Evolutionary conservation across 108 stramenopile species (phyloP).

Genomic region (Nannochloropsis oceanica): DNA sequence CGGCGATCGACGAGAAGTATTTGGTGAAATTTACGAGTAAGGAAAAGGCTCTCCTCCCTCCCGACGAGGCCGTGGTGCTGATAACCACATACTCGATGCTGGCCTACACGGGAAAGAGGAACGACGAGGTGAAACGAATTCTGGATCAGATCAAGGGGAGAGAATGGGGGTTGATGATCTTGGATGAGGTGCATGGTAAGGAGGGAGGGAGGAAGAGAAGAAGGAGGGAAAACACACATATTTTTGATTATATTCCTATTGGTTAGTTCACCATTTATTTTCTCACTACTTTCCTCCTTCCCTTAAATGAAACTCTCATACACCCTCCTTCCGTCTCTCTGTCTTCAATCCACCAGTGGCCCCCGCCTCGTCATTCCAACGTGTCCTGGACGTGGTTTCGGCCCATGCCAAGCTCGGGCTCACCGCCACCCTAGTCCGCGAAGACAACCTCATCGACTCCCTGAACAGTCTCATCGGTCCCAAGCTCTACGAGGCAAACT

Average conservation of each 20-base stretch:
- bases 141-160: conserved; percentile 69
- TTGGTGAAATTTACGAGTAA: conserved; percentile 81
- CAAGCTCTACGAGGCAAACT: conserved; percentile 99
- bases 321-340: neutral
- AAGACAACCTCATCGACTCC: conserved; percentile 92
- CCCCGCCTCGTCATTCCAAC: conserved; percentile 81
- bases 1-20: conserved; percentile 50
- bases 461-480: conserved; percentile 94
- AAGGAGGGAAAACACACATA: neutral
- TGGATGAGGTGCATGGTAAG: conserved; percentile 81
- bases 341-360: conserved; percentile 40
- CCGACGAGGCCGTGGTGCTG: conserved; percentile 67
- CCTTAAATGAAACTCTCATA: neutral
- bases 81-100: conserved; percentile 98
- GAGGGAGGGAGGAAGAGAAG: neutral
- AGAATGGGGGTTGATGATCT: conserved; percentile 95
- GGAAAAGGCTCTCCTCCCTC: conserved; percentile 71
- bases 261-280: neutral
- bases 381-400: conserved; percentile 63
- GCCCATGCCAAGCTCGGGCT: conserved; percentile 94
- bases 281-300: neutral
- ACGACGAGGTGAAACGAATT: conserved; percentile 61
- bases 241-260: neutral
- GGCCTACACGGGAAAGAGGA: conserved; percentile 64
- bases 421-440: conserved; percentile 94